A percentile compares a stretch with the other conserved stretches of the same genome.
Conservation (phyloP, 495 filamentous ascomycete genomes). For the Xylaria bambusicola region DNA sequence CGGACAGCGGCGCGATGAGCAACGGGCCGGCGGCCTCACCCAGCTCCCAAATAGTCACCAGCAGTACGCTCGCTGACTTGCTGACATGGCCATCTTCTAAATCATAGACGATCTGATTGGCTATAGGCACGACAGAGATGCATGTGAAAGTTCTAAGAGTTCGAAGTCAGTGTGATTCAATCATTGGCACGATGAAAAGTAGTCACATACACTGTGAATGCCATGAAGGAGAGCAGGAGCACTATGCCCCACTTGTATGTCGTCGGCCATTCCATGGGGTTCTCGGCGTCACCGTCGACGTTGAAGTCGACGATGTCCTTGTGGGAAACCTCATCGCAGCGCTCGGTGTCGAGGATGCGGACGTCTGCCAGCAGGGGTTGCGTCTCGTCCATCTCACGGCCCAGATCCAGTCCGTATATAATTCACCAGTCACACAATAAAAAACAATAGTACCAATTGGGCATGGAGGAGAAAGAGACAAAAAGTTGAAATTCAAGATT, state of each 20-base stretch:
- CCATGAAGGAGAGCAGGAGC: conserved; percentile 48
- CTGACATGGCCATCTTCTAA: conserved; percentile 39
- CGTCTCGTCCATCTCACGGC: conserved; percentile 36
- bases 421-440: too few relatives aligned
- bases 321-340: conserved; percentile 4
- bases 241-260: conserved; percentile 54
- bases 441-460: too few relatives aligned
- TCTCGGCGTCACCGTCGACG: conserved; percentile 51
- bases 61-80: conserved; percentile 50
- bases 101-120: conserved; percentile 50
- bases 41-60: conserved; percentile 62
- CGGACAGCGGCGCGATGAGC: conserved; percentile 60
- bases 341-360: conserved; percentile 24
- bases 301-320: conserved; percentile 48
- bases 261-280: conserved; percentile 54
- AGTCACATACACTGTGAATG: conserved; percentile 54
- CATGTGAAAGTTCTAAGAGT: conserved; percentile 53
- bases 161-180: conserved; percentile 30
- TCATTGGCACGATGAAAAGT: background rate
- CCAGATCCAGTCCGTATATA: too few relatives aligned
- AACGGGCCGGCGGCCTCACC: conserved; percentile 60
- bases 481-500: too few relatives aligned
- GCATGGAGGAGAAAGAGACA: too few relatives aligned
- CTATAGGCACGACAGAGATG: conserved; percentile 56
- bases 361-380: conserved; percentile 34